Evolutionary conservation across 306 rosid genomes (phyloP).

Genomic region (Begonia fuchsioides): DNA sequence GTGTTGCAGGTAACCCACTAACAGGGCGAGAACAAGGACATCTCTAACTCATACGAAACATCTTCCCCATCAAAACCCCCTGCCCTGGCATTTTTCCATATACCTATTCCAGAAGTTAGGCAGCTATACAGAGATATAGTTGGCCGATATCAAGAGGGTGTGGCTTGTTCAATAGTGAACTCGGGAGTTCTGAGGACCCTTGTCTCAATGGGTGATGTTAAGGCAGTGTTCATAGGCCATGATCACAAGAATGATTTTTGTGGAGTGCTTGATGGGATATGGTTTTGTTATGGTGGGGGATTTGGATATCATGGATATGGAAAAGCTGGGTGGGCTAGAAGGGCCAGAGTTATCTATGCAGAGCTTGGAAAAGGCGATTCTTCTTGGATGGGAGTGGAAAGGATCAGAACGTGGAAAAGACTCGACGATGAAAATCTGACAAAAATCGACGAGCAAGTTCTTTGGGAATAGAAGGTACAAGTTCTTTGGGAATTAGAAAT

Average conservation of each 20-base stretch:
- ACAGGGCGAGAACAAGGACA: constrained; percentile 47
- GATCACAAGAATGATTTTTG: constrained; percentile 86
- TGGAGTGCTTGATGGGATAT: constrained; percentile 60
- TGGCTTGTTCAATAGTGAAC: constrained; percentile 65
- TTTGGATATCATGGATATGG: constrained; percentile 92
- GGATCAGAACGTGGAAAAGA: constrained; percentile 79
- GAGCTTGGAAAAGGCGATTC: constrained; percentile 45
- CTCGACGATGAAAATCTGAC: constrained; percentile 59
- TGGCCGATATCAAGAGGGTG: constrained; percentile 65
- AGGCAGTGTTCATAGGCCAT: constrained; percentile 87
- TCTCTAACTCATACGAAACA: constrained; percentile 13
- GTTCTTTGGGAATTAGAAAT: background rate
- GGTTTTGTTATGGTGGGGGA: constrained; percentile 98
- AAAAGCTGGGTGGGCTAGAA: constrained; percentile 62
- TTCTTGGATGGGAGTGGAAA: constrained; percentile 49
- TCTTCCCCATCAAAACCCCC: constrained; percentile 16
- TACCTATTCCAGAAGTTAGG: constrained; percentile 77
- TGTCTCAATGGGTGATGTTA: constrained; percentile 63
- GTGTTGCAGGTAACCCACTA: constrained; percentile 46
- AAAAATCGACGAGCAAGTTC: constrained; percentile 65
- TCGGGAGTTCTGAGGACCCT: constrained; percentile 58
- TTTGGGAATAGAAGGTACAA: constrained; percentile 29
- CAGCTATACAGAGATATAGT: constrained; percentile 38
- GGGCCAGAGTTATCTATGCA: constrained; percentile 62
- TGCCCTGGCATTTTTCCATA: constrained; percentile 66